Conservation (phyloP, 73 alveolate genomes). For the Breviolum minutum region DNA sequence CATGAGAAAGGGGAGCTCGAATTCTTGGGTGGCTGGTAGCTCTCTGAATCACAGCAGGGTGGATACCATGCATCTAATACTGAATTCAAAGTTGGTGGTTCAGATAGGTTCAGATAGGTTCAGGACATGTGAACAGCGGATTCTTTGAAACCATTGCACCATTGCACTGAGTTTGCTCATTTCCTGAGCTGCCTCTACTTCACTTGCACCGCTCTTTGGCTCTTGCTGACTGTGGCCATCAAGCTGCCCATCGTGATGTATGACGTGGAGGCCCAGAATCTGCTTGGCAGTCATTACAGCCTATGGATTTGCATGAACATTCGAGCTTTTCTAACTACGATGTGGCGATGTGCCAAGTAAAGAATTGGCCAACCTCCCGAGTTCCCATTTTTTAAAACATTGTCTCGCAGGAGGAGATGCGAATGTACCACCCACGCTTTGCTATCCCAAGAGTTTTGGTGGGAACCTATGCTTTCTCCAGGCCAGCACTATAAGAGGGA, state of each 20-base stretch:
- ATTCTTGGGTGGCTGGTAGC: neutral
- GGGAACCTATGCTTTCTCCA: slow-evolving; percentile 19
- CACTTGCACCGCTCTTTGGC: slow-evolving; percentile 64
- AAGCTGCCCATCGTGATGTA: slow-evolving; percentile 43
- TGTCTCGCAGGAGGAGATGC: slow-evolving; percentile 6
- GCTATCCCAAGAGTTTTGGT: neutral
- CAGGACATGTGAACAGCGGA: no score
- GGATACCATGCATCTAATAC: no score
- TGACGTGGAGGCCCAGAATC: slow-evolving; percentile 12
- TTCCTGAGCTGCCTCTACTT: slow-evolving; percentile 27
- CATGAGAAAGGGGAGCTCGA: neutral
- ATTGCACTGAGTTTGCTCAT: neutral
- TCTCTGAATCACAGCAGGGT: no score
- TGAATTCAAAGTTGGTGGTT: no score
- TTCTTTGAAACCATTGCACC: neutral
- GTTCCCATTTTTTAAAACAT: no score
- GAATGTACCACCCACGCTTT: neutral
- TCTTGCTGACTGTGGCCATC: slow-evolving; percentile 51
- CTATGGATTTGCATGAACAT: no score
- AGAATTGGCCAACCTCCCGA: neutral
- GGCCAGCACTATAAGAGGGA: neutral
- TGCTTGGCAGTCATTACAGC: neutral
- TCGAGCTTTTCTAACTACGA: neutral
- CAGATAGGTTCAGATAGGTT: no score
- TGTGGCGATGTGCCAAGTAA: neutral